Conservation (phyloP, 495 filamentous ascomycete species). For the Cercophora newfieldiana region DNA sequence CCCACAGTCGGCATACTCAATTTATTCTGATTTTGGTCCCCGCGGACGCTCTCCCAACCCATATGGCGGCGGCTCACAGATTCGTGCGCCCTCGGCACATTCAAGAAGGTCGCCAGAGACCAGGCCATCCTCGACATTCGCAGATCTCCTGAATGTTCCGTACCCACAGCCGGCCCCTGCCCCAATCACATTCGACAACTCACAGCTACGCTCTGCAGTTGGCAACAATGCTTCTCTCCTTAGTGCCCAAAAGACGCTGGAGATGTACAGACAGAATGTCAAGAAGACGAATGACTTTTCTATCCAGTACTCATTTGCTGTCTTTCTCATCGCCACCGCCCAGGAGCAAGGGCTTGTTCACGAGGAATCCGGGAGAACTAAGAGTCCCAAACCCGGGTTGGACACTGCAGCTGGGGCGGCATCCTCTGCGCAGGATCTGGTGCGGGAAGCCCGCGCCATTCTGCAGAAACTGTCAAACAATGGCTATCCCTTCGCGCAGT, state of each 20-base stretch:
- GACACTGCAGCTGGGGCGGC: slow-evolving; percentile 45
- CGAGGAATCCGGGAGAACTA: slow-evolving; percentile 42
- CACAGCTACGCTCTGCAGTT: slow-evolving; percentile 70
- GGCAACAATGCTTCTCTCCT: slow-evolving; percentile 87
- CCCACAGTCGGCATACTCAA: slow-evolving; percentile 71
- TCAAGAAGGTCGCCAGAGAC: slow-evolving; percentile 72
- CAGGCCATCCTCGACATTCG: slow-evolving; percentile 70
- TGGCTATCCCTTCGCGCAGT: slow-evolving; percentile 94
- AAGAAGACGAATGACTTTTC: slow-evolving; percentile 91
- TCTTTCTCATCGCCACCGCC: slow-evolving; percentile 87
- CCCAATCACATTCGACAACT: slow-evolving; percentile 72
- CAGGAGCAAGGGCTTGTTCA: slow-evolving; percentile 59
- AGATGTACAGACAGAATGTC: slow-evolving; percentile 95
- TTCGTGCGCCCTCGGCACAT: slow-evolving; percentile 60
- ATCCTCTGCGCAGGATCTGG: slow-evolving; percentile 61
- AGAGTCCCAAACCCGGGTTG: slow-evolving; percentile 42
- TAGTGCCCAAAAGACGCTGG: slow-evolving; percentile 85
- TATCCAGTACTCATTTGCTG: slow-evolving; percentile 91
- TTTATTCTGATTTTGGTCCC: slow-evolving; percentile 62
- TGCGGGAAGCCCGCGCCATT: slow-evolving; percentile 86
- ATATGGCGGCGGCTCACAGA: slow-evolving; percentile 43
- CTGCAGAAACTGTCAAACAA: slow-evolving; percentile 81
- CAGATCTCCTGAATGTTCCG: slow-evolving; percentile 82
- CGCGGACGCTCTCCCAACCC: slow-evolving; percentile 62
- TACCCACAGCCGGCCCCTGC: slow-evolving; percentile 85